These are phyloP conservation scores for Miamiensis avidus DNA, from an alignment of 169 alveolate species.

Conservation along the genomic window DNA sequence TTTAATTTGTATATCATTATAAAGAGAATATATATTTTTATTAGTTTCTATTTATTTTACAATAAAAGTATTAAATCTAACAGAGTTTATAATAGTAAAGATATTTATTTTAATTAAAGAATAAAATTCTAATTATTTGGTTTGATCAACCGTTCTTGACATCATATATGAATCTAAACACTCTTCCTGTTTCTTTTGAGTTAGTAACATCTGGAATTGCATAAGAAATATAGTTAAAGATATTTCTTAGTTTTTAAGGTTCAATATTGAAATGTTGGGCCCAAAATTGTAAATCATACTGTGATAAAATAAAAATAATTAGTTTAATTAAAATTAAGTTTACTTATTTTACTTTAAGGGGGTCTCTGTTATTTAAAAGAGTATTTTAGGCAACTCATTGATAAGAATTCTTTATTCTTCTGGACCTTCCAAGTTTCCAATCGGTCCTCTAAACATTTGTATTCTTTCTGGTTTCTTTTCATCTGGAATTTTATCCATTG, in stretches of 20 bases:
- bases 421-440: constrained; percentile 27
- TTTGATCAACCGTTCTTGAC: background rate
- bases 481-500: constrained; percentile 38
- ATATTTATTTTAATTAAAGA: too few relatives aligned
- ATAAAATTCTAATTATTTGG: too few relatives aligned
- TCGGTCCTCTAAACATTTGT: constrained; percentile 10
- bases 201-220: constrained; percentile 60
- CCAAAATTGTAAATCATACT: constrained; percentile 63
- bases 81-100: background rate
- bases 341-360: constrained; percentile 41
- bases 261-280: constrained; percentile 62
- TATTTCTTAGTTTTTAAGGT: constrained; percentile 66
- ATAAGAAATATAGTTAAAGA: constrained; percentile 64
- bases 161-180: constrained; percentile 22
- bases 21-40: too few relatives aligned
- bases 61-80: background rate
- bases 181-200: constrained; percentile 24
- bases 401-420: constrained; percentile 61
- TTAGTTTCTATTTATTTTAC: background rate
- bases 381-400: constrained; percentile 61
- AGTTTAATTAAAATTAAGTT: background rate
- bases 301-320: background rate
- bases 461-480: constrained; percentile 49
- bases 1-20: too few relatives aligned
- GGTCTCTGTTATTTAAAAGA: constrained; percentile 66